phyloP scores from a whole-genome alignment of 306 rosid species.

The Dalbergia oliveri region DNA sequence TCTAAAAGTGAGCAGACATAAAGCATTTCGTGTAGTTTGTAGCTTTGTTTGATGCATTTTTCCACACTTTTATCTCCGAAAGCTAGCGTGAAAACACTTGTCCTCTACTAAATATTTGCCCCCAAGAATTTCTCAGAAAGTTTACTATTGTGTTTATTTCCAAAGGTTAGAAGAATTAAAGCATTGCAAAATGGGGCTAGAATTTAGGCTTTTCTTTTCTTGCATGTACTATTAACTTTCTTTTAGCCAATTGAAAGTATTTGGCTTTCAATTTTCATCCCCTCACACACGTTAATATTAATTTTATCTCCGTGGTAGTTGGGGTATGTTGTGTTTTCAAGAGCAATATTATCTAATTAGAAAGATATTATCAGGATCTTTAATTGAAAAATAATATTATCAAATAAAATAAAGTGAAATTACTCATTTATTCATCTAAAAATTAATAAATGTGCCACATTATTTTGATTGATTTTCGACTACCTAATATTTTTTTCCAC shows the following conservation, averaged over 20 bases:
- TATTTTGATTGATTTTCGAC: too few relatives aligned
- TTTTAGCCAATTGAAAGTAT: neutral
- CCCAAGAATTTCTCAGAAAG: slow-evolving; percentile 34
- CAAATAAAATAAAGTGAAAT: too few relatives aligned
- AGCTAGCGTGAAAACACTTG: slow-evolving; percentile 30
- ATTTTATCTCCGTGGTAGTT: neutral
- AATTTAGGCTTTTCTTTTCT: neutral
- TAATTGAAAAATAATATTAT: too few relatives aligned
- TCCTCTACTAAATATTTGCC: neutral
- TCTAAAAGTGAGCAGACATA: neutral
- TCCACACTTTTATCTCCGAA: neutral
- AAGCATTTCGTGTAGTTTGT: neutral
- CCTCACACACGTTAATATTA: neutral
- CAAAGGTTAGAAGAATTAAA: slow-evolving; percentile 23
- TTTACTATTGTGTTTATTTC: neutral
- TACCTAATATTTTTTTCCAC: too few relatives aligned
- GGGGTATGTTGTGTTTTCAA: neutral
- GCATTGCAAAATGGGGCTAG: neutral
- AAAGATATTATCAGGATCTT: too few relatives aligned
- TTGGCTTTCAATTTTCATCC: neutral
- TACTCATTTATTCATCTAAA: too few relatives aligned
- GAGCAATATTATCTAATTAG: too few relatives aligned
- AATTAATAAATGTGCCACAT: too few relatives aligned
- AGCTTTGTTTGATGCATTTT: neutral
- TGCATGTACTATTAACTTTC: slow-evolving; percentile 28